Evolutionary conservation across 2,329 filamentous ascomycete species (phyloP).

Genomic region (Parastagonospora avenae): DNA sequence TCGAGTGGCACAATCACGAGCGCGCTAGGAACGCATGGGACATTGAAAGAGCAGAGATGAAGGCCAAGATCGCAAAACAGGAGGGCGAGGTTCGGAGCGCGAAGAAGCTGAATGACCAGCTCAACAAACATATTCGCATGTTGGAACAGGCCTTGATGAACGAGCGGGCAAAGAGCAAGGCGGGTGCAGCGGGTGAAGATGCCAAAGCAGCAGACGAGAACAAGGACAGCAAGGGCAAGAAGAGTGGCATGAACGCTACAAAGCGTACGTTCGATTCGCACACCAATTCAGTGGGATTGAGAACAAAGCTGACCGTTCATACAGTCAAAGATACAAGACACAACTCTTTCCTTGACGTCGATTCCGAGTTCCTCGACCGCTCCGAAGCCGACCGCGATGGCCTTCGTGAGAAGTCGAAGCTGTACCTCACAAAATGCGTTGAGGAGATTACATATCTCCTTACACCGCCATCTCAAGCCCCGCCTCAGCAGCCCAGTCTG

Average conservation of each 20-base stretch:
- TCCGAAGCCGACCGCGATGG: slow-evolving; percentile 61
- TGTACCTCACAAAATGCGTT: slow-evolving; percentile 68
- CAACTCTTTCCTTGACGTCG: slow-evolving; percentile 58
- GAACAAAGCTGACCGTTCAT: slow-evolving; percentile 21
- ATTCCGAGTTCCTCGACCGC: slow-evolving; percentile 49
- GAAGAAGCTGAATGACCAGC: slow-evolving; percentile 84
- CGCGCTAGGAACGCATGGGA: slow-evolving; percentile 98
- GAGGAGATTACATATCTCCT: slow-evolving; percentile 72
- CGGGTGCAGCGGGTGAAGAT: slow-evolving; percentile 56
- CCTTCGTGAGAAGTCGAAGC: slow-evolving; percentile 66
- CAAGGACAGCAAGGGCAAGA: slow-evolving; percentile 43
- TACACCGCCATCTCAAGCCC: slow-evolving; percentile 66
- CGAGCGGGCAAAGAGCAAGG: slow-evolving; percentile 73
- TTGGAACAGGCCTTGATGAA: slow-evolving; percentile 87
- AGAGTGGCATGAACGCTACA: slow-evolving; percentile 26
- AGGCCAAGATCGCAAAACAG: slow-evolving; percentile 90
- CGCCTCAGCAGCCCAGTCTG: slow-evolving; percentile 56
- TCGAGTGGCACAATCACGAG: slow-evolving; percentile 98
- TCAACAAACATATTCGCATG: slow-evolving; percentile 89
- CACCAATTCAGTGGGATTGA: not conserved
- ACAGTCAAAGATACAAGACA: slow-evolving; percentile 54
- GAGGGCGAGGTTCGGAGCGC: slow-evolving; percentile 88
- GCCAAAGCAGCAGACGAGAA: slow-evolving; percentile 53
- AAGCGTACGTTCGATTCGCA: slow-evolving; percentile 30
- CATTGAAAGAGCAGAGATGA: slow-evolving; percentile 99